Percentiles rank a stretch among this genome's conserved stretches.
These are phyloP conservation scores for Pisolithus sp. DNA, from an alignment of 768 basidiomycete species.

Conservation along the genomic window DNA sequence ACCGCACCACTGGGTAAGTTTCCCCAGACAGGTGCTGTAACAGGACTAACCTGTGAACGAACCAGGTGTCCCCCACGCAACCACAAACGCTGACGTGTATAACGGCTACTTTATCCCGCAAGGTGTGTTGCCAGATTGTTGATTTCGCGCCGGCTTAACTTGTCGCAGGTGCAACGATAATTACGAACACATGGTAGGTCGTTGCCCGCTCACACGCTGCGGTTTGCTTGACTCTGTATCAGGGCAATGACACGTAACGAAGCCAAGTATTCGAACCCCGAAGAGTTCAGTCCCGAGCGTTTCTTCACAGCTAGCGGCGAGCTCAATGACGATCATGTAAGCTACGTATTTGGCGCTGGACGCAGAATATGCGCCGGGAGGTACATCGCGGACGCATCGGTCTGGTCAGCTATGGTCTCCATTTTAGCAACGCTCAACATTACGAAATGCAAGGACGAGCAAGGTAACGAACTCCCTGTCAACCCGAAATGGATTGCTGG, in stretches of 20 bases:
- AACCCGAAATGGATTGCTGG: conserved; percentile 19
- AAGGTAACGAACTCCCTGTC: conserved; percentile 18
- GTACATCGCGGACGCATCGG: conserved; percentile 35
- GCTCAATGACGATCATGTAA: conserved; percentile 24
- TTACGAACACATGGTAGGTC: conserved; percentile 23
- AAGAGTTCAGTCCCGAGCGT: conserved; percentile 32
- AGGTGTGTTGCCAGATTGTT: conserved; percentile 25
- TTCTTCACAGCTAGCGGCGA: conserved; percentile 21
- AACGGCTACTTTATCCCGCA: conserved; percentile 50
- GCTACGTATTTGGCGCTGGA: conserved; percentile 31
- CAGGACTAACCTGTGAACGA: background rate
- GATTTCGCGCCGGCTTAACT: background rate
- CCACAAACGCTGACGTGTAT: conserved; percentile 37
- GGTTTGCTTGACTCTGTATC: background rate
- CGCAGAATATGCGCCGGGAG: conserved; percentile 36
- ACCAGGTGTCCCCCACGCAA: conserved; percentile 28
- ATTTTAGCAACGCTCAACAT: conserved; percentile 33
- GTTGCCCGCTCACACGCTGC: background rate
- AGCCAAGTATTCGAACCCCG: conserved; percentile 26
- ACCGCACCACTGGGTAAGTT: conserved; percentile 27
- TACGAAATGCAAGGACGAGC: conserved; percentile 19
- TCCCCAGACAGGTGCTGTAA: background rate
- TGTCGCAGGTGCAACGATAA: conserved; percentile 21
- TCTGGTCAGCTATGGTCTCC: conserved; percentile 30
- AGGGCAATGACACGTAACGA: conserved; percentile 32